Evolutionary conservation across 306 rosid genomes (phyloP).

Genomic region (Pterocarpus macrocarpus): DNA sequence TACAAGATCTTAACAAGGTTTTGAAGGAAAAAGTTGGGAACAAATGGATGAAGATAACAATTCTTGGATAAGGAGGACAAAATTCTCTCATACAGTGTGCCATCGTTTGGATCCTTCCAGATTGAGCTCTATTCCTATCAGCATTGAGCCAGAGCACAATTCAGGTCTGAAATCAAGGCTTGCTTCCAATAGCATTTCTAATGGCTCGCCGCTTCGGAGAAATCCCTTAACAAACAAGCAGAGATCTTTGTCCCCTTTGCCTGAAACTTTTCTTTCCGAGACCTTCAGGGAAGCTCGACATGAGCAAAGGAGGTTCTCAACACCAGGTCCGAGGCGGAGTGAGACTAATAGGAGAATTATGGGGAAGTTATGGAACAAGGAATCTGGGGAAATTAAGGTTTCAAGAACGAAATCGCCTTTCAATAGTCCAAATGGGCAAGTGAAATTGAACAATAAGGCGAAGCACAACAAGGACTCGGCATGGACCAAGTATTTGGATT

Average conservation of each 20-base stretch:
- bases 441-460: slow-evolving; percentile 31
- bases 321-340: slow-evolving; percentile 68
- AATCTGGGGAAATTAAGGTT: slow-evolving; percentile 43
- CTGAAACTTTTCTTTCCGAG: slow-evolving; percentile 59
- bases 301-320: slow-evolving; percentile 75
- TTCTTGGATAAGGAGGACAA: slow-evolving; percentile 94
- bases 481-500: slow-evolving; percentile 82
- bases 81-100: slow-evolving; percentile 83
- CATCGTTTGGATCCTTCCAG: slow-evolving; percentile 81
- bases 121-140: slow-evolving; percentile 49
- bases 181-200: background rate
- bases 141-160: slow-evolving; percentile 47
- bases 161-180: slow-evolving; percentile 46
- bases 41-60: slow-evolving; percentile 70
- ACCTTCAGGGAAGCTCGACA: slow-evolving; percentile 75
- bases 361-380: slow-evolving; percentile 59
- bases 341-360: slow-evolving; percentile 50
- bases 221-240: slow-evolving; percentile 55
- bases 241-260: slow-evolving; percentile 87
- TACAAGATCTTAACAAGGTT: slow-evolving; percentile 25
- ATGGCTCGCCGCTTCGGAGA: slow-evolving; percentile 36
- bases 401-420: slow-evolving; percentile 43
- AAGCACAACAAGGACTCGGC: slow-evolving; percentile 66
- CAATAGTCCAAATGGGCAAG: slow-evolving; percentile 52
- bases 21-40: slow-evolving; percentile 40